Evolutionary conservation across 2,329 filamentous ascomycete genomes (phyloP).

Genomic region (Paraphoma sp.): DNA sequence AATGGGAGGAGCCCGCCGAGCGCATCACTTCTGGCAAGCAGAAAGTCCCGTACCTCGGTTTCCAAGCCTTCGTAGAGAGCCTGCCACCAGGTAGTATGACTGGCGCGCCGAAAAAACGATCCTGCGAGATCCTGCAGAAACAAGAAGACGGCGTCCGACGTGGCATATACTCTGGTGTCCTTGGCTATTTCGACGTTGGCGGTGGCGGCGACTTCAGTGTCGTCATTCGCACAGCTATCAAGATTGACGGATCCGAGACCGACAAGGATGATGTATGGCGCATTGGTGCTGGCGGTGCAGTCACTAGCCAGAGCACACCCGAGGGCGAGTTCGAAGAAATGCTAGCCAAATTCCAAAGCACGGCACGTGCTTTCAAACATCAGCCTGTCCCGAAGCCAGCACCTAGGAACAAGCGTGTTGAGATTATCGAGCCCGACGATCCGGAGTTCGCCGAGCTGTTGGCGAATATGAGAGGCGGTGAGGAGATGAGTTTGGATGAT

Average conservation of each 20-base stretch:
- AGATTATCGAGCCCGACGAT: conserved; percentile 25
- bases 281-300: conserved; percentile 87
- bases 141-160: conserved; percentile 71
- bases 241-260: conserved; percentile 34
- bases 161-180: conserved; percentile 84
- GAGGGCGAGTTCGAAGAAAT: conserved; percentile 90
- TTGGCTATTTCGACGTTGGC: conserved; percentile 87
- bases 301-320: conserved; percentile 82
- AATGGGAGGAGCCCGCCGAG: conserved; percentile 40
- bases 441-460: conserved; percentile 26
- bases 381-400: conserved; percentile 15
- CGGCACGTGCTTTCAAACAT: conserved; percentile 37
- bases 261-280: conserved; percentile 69
- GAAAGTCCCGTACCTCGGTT: conserved; percentile 57
- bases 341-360: conserved; percentile 55
- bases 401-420: conserved; percentile 15
- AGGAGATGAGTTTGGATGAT: conserved; percentile 21
- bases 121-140: conserved; percentile 78
- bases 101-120: conserved; percentile 91
- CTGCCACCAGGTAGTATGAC: conserved; percentile 96
- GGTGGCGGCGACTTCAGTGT: conserved; percentile 91
- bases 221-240: conserved; percentile 81
- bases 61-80: conserved; percentile 78
- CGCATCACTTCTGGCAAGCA: conserved; percentile 15
- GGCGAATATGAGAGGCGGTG: conserved; percentile 21